Evolutionary conservation across 2,329 filamentous ascomycete genomes (phyloP), one percentile per base, ranked within the genome.

Genomic region (Sclerotinia nivalis): DNA sequence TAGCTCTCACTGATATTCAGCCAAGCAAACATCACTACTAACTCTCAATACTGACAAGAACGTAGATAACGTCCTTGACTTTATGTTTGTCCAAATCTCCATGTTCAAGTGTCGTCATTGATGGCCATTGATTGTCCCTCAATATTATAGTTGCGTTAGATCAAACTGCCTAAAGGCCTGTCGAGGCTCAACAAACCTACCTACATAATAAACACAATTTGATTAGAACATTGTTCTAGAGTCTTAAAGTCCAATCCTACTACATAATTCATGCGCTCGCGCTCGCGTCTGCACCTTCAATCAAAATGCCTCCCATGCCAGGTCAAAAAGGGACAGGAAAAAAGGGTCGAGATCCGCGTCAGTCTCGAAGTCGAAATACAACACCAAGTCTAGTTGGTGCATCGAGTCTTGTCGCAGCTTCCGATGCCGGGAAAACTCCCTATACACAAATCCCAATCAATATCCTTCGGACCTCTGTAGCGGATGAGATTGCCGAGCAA

Each of bases 331-430:
- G 87, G 70, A 87, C 87, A 37, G 84, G 87, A 78, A 90, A 90
- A 82, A 92, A 92, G 81, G 84, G 83, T 71, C 84, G 84, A 74
- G 85, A 86, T 75, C 85, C 88, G 72, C 81, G 83, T 66, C 88
- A 89, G 74, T 91, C 89, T 75, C 85, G 88, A 72, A 93, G 91
- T 78, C 89, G 92, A 77, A 94, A 93, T 80, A 92, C 91, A 49
- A 95, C 92, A 22, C 92, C 92, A 49, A 86, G 87, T 76, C 85
- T 78, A 12, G 71, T 69, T 9, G 72, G 70, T 59, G 50, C 73
- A 25, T 68, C 70, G 70, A 76, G 72, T 70, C 74, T 71, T 73
- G 71, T 88, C 52, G 83, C 85, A 7, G 83, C 86, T 75, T 83
- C 87, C 69, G 81, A 82, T 25, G 65, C 71, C 25, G 72, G 86